Base-by-base conservation (phyloP, 2,329 filamentous ascomycete genomes). In the Thelonectria discophora region DNA sequence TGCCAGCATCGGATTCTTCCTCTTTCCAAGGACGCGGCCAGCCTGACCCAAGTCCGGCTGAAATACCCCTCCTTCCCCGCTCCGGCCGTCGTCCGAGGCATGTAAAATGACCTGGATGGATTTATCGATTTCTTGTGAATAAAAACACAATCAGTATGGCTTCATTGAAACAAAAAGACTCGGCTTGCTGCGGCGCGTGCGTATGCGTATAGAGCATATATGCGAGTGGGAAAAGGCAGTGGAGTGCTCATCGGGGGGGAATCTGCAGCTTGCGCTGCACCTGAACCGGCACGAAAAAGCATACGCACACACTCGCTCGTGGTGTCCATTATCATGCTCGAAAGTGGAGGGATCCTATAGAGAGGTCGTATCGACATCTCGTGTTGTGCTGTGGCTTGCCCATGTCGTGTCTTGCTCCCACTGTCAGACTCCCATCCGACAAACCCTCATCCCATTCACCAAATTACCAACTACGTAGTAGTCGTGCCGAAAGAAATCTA, bases 351-450 rank as follows among this genome's bases (percentile, higher is more conserved):
- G 43, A 54, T 52, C 43, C 46, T 55, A 51, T 46, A 42, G 60
- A 42, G 60, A 60, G 47, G 67, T 70, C 68, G 68, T 71, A 69
- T 70, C 64, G 62, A 39, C 46, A 64, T 68, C 68, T 70, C 65
- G 65, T 71, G 68, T 65, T 55, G 56, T 64, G 47, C 48, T 20
- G 58, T 68, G 57, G 55, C 55, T 67, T 60, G 54, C 57, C 59
- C 58, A 50, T 59, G 62, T 60, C 62, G 45, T 56, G 39, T 62
- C 56, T 55, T 48, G 51, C 32, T 61, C 51, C 32, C 51, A 42
- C 48, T 55, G 55, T 48, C 60, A 60, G 52, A 42, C 53, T 59
- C 46, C 27, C 13, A 58, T 45, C 42, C n/a, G 30, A 24, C 51
- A 62, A 58, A 46, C 46, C 47, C 47, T 53, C 20, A 42, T 56